These are phyloP conservation scores for Scutellaria galericulata DNA, from an alignment of 257 asterid genomes.

Conservation along the genomic window DNA sequence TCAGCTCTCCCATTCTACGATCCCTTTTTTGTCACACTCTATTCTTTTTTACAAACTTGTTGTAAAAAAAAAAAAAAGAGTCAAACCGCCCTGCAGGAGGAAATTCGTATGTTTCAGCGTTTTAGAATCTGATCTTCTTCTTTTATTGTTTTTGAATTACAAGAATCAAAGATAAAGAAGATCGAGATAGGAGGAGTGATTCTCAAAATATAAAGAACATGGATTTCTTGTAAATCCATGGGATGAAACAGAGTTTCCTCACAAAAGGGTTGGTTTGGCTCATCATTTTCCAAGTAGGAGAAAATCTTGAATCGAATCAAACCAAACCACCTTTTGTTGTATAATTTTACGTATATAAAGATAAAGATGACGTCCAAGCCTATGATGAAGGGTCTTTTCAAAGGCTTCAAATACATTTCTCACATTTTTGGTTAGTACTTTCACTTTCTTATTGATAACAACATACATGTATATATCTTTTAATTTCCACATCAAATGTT, in stretches of 20 bases:
- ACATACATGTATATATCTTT: too few relatives aligned
- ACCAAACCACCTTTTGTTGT: not conserved
- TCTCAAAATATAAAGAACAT: conserved; percentile 6
- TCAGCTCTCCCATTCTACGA: conserved; percentile 30
- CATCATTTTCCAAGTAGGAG: not conserved
- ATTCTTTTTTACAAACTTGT: conserved; percentile 22
- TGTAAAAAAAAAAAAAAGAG: conserved; percentile 15
- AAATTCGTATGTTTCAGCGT: conserved; percentile 34
- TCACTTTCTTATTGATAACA: too few relatives aligned
- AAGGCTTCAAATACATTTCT: conserved; percentile 94
- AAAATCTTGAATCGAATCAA: conserved; percentile 30
- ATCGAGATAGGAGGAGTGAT: not conserved
- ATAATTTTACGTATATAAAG: not conserved
- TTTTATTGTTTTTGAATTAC: too few relatives aligned
- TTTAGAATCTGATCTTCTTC: conserved; percentile 35
- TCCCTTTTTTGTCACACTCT: conserved; percentile 10
- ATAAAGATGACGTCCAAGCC: conserved; percentile 46
- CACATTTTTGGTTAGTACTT: conserved; percentile 77
- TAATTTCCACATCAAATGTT: not conserved
- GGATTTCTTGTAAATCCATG: conserved; percentile 52
- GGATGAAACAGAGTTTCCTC: conserved; percentile 52
- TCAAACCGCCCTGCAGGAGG: conserved; percentile 41
- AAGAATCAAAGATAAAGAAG: conserved; percentile 17
- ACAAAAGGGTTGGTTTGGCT: conserved; percentile 46
- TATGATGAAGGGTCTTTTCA: conserved; percentile 89